Conservation (phyloP, 495 filamentous ascomycete genomes). For the Alectoria sarmentosa region DNA sequence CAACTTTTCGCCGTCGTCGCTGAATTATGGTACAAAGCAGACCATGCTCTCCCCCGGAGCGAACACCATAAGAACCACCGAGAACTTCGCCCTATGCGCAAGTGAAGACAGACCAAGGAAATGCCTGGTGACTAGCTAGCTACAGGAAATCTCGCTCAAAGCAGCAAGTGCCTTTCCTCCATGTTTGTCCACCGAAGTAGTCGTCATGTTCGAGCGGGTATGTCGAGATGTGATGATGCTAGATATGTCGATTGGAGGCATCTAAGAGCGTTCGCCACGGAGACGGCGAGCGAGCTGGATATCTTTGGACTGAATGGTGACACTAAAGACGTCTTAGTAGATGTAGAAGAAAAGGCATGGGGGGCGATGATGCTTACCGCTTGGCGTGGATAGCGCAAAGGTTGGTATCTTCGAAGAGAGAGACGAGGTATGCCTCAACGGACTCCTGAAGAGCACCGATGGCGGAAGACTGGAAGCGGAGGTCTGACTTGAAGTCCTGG, state of each 20-base stretch:
- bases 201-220: slow-evolving; percentile 25
- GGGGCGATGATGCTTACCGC: slow-evolving; percentile 55
- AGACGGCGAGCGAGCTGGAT: slow-evolving; percentile 96
- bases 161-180: slow-evolving; percentile 23
- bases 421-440: slow-evolving; percentile 99
- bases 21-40: slow-evolving; percentile 30
- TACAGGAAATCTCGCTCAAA: slow-evolving; percentile 26
- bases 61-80: slow-evolving; percentile 20
- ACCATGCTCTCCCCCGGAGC: slow-evolving; percentile 25
- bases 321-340: slow-evolving; percentile 27
- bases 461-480: slow-evolving; percentile 99
- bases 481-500: slow-evolving; percentile 99
- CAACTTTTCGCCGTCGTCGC: slow-evolving; percentile 17
- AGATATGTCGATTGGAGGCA: slow-evolving; percentile 15
- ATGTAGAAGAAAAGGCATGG: background rate
- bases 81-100: slow-evolving; percentile 18
- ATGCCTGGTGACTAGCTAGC: slow-evolving; percentile 15
- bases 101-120: slow-evolving; percentile 10
- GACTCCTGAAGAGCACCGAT: slow-evolving; percentile 99
- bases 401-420: slow-evolving; percentile 99
- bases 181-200: slow-evolving; percentile 13
- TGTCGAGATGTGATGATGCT: slow-evolving; percentile 21
- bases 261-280: slow-evolving; percentile 86
- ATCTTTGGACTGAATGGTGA: slow-evolving; percentile 92
- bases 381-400: slow-evolving; percentile 99